Evolutionary conservation across 805 yeast species (phyloP), one percentile per base, ranked within the genome.

Genomic region (Suhomyces canberraensis): DNA sequence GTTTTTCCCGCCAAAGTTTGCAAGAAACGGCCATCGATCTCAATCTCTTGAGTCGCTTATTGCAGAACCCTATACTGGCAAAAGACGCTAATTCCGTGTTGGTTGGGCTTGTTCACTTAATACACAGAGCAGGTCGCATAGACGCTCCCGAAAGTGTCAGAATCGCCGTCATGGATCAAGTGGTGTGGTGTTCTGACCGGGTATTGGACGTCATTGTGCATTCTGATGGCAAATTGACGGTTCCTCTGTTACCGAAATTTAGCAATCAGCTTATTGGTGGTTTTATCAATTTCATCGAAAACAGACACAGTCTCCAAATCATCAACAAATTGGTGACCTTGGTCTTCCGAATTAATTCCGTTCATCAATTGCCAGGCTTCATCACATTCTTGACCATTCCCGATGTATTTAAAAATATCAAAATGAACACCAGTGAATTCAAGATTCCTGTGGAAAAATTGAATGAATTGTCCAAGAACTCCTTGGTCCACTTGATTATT

Each of bases 311-410:
- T n/a, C 14, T 7, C 6, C 26, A 13, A 11, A 18, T 11, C 15
- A 24, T 31, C 18, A 19, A 4, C 14, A n/a, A 5, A 7, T 11
- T 24, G 4, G 35, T 31, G 20, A 9, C 22, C 16, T 15, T 18
- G 9, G 36, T 26, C 3, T 25, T 33, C 28, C 11, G 17, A 8
- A 21, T 28, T 6, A 34, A 34, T 19, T 16, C 28, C 9, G 14
- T 15, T 13, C 3, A 14, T 21, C 16, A 26, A 3, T 16, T 26
- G 20, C 25, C 31, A 11, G 14, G 18, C 27, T 34, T 34, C 13
- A 18, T 20, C 19, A 30, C 33, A 11, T 51, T 54, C 29, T 34
- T 54, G 18, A 33, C 45, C 6, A 29, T 42, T 6, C 46, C 46
- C 8, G 31, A 28, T 4, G 35, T 46, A 18, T 24, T 27, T 29